Conservation (phyloP, 192 early-diverging fungal genomes). For the Mortierella antarctica region DNA sequence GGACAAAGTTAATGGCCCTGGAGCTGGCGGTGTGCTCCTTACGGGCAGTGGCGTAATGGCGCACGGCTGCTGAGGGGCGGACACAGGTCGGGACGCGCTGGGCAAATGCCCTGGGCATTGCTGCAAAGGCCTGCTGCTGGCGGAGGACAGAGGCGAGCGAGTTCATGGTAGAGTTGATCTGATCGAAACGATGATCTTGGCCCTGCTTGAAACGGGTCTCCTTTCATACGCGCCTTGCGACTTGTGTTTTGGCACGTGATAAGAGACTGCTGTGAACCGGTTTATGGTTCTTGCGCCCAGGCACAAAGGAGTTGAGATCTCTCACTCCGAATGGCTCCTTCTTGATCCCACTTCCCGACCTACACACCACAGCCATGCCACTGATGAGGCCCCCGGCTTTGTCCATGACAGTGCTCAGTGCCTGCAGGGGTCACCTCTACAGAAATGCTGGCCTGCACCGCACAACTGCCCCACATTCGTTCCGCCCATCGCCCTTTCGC, state of each 20-base stretch:
- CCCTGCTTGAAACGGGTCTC: neutral
- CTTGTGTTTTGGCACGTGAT: no score
- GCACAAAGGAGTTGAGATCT: no score
- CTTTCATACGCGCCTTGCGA: no score
- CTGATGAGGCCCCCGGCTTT: slow-evolving; percentile 5
- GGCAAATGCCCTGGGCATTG: neutral
- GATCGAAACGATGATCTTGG: neutral
- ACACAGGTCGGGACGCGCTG: neutral
- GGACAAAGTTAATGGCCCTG: slow-evolving; percentile 54
- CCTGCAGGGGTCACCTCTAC: slow-evolving; percentile 14
- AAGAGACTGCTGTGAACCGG: no score
- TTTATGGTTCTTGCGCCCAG: no score
- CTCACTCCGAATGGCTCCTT: neutral
- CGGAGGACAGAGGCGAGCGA: slow-evolving; percentile 26
- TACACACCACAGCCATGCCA: neutral
- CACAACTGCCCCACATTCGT: neutral
- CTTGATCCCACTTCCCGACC: neutral
- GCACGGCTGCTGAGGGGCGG: slow-evolving; percentile 21
- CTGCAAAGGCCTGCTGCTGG: slow-evolving; percentile 1
- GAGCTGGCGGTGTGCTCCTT: slow-evolving; percentile 45
- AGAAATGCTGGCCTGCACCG: neutral
- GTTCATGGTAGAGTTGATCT: slow-evolving; percentile 10
- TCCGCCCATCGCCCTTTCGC: slow-evolving; percentile 8
- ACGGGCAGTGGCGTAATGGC: slow-evolving; percentile 41
- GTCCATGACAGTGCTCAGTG: neutral